Evolutionary conservation across 2,329 filamentous ascomycete genomes (phyloP), one percentile per base, ranked within the genome.

Genomic region (Pyrenophora graminea): DNA sequence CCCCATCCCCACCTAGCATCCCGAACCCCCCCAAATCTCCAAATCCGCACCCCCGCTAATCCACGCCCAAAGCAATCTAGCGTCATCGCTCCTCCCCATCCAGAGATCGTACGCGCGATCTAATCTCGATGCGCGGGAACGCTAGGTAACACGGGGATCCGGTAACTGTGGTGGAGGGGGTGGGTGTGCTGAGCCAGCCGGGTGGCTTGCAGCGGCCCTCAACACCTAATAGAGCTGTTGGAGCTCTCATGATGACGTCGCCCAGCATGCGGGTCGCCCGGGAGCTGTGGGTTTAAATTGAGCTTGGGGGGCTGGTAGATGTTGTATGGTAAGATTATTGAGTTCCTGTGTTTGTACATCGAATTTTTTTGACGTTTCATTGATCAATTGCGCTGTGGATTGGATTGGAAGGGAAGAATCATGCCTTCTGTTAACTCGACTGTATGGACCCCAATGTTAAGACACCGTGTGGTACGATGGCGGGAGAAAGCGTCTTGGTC

Each of bases 221-320:
- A 47, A 55, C 48, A 58, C 48, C 48, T 46, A 13, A 52, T 39
- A 15, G 19, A 56, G 57, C 57, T 41, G 13, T 42, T 58, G 21
- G 10, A 58, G 34, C 52, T 50, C 55, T 60, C 57, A 60, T 58
- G 9, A 60, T 60, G 57, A 60, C 57, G 57, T 60, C 39, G 48
- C 41, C n/a, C 21, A 23, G 33, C 21, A 15, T 38, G 33, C 23
- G 37, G 36, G 39, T 33, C 38, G 17, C 18, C 19, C 41, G 25
- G 44, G 44, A 38, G 31, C 17, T 21, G 6, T 15, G 30, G 19
- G 3, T 33, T 23, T 38, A 27, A 48, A 37, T 12, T 30, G 27
- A 30, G 10, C 27, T 30, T 30, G 8, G 27, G 27, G 27, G 12
- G 10, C 27, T 30, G 27, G 9, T 30, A 10, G 27, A 4, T 13